A percentile compares a stretch with the other conserved stretches of the same genome.
These are phyloP conservation scores for Rhododendron ferrugineum DNA, from an alignment of 148 eudicot genomes.

Conservation along the genomic window DNA sequence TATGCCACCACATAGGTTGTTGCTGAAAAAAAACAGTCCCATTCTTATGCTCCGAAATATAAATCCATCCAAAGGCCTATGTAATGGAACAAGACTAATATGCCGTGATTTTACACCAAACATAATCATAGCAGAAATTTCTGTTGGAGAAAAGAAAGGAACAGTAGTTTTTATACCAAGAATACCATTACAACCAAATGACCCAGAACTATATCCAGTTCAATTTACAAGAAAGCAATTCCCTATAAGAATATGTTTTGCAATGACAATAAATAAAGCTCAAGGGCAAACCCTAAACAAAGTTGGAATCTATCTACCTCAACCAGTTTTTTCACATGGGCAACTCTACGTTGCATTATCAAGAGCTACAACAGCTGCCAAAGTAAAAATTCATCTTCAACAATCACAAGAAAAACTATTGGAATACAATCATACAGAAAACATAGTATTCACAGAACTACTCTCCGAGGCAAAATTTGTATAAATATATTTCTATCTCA, in stretches of 20 bases:
- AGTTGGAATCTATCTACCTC: background rate
- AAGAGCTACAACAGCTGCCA: background rate
- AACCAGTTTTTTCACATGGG: background rate
- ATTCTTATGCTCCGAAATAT: background rate
- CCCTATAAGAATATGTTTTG: background rate
- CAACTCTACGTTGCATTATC: background rate
- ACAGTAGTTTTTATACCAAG: background rate
- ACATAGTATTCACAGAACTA: too few species aligned
- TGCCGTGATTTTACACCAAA: background rate
- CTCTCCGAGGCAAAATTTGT: fast-evolving
- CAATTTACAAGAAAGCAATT: background rate
- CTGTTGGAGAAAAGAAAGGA: background rate
- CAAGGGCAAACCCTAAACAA: background rate
- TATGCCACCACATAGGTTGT: background rate
- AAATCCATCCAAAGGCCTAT: background rate
- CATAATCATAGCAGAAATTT: background rate
- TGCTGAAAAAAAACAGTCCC: background rate
- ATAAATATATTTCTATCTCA: too few species aligned
- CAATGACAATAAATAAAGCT: background rate
- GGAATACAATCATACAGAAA: too few species aligned
- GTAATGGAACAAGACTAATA: background rate
- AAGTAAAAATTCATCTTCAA: background rate
- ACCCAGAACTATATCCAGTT: background rate
- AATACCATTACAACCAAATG: background rate
- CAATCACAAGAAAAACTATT: too few species aligned